Evolutionary conservation across 1,284 basidiomycete genomes (phyloP).

Genomic region (Apiotrichum gamsii): DNA sequence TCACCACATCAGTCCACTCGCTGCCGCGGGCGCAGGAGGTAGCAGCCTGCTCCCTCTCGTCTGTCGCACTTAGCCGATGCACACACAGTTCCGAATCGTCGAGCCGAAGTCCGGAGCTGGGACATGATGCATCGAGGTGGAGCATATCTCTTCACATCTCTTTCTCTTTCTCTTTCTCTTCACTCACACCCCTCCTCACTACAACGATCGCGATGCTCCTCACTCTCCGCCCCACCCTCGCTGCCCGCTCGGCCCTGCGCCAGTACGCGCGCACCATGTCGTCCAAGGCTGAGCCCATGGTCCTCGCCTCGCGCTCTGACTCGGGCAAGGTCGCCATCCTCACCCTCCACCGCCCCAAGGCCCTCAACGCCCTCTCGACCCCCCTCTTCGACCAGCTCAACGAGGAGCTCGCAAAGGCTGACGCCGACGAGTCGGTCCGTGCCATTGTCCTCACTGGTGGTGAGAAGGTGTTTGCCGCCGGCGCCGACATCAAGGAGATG

Average conservation of each 20-base stretch:
- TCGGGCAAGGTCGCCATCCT: constrained; percentile 68
- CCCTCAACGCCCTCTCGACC: constrained; percentile 82
- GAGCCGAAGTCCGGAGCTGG: no score
- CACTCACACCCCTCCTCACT: neutral
- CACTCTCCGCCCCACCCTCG: constrained; percentile 18
- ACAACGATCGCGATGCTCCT: constrained; percentile 12
- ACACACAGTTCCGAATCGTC: no score
- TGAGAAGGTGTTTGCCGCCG: constrained; percentile 81
- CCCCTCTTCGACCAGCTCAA: constrained; percentile 74
- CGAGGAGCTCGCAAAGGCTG: constrained; percentile 64
- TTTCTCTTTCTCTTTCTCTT: constrained; percentile 1
- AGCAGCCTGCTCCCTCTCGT: neutral
- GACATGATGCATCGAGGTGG: no score
- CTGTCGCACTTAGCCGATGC: constrained; percentile 2
- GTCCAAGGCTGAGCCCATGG: constrained; percentile 35
- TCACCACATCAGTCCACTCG: no score
- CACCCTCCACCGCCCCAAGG: constrained; percentile 92
- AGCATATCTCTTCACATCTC: no score
- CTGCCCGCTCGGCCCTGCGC: constrained; percentile 12
- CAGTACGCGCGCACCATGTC: constrained; percentile 33
- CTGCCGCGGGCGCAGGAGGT: no score
- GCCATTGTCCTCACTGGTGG: constrained; percentile 91
- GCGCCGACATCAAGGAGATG: constrained; percentile 59
- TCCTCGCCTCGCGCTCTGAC: constrained; percentile 36
- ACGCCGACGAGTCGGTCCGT: constrained; percentile 64